These are phyloP conservation scores for Trichosporon ovoides DNA, from an alignment of 1,284 basidiomycete genomes.

Conservation along the genomic window DNA sequence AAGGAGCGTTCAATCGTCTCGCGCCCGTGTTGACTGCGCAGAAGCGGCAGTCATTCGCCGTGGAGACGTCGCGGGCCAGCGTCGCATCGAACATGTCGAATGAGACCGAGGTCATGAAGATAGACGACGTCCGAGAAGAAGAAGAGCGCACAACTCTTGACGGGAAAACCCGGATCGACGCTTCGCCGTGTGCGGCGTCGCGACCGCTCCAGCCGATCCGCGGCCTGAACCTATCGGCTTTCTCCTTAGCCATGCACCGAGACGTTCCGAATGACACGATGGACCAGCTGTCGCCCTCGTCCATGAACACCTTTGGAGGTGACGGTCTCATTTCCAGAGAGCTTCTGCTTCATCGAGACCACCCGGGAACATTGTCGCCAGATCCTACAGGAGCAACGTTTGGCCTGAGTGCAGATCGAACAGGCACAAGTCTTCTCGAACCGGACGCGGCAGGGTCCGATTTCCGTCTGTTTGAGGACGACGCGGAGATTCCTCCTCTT, in stretches of 20 bases:
- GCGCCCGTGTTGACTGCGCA: background rate
- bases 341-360: slow-evolving; percentile 1
- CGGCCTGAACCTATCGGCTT: background rate
- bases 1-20: background rate
- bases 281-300: background rate
- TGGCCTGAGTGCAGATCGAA: background rate
- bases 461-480: background rate
- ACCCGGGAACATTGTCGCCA: background rate
- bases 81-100: background rate
- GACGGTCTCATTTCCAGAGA: slow-evolving; percentile 10
- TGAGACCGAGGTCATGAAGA: background rate
- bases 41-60: slow-evolving; percentile 9
- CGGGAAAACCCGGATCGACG: background rate
- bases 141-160: background rate
- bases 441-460: background rate
- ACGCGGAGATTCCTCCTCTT: background rate
- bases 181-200: background rate
- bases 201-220: background rate
- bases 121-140: background rate
- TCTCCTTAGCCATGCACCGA: background rate
- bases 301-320: slow-evolving; percentile 11
- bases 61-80: slow-evolving; percentile 8
- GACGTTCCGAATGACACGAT: background rate
- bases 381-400: background rate
- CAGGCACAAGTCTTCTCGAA: background rate